Base-by-base conservation (phyloP, 768 basidiomycete species). In the Serpula lacrymans region DNA sequence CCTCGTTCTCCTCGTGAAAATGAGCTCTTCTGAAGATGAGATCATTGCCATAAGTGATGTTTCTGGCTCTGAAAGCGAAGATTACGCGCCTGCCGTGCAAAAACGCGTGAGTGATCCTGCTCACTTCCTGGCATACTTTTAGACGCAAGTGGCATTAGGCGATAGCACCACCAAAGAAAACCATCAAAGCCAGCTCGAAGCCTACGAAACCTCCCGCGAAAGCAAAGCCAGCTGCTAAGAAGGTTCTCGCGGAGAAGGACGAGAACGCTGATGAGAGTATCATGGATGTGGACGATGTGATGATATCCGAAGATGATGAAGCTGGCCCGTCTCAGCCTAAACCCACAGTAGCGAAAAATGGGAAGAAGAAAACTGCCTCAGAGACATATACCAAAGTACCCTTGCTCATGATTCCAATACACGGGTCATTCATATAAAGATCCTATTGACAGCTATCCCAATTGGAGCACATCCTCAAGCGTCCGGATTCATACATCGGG, bases 401-500 rank as follows among this genome's bases (percentile, higher is more conserved):
- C 52, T 28, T 23, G 39, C n/a, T 13, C 23, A 36, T 8, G 2
- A 16, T 30, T 25, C 17, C 26, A 5, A 13, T 12, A 25, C 4
- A 8, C 16, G 20, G 20, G 30, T 11, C 4, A 23, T 18, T 7
- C 17, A 34, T 36, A 3, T 26, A n/a, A 23, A 30, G 37, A 21
- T 46, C 24, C 13, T 27, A 21, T 39, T 24, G 41, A 16, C 50
- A 99, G 95, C 78, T 98, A 35, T 80, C 90, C 1, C 94, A 92
- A 82, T 70, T 95, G 22, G 93, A 99, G 58, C 96, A 98, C 53
- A 89, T 92, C 56, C 69, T 97, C 53, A 82, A 85, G 62, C 85
- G 91, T 24, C 92, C 91, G 1, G 91, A 95, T 62, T 87, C 89
- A 0, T 99, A 98, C 64, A 97, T 99, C 46, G 96, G 96, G 13